Percentiles rank a stretch among this genome's conserved stretches.
Evolutionary conservation across 257 asterid species (phyloP).

Genomic region (Solanum megistacrolobum): DNA sequence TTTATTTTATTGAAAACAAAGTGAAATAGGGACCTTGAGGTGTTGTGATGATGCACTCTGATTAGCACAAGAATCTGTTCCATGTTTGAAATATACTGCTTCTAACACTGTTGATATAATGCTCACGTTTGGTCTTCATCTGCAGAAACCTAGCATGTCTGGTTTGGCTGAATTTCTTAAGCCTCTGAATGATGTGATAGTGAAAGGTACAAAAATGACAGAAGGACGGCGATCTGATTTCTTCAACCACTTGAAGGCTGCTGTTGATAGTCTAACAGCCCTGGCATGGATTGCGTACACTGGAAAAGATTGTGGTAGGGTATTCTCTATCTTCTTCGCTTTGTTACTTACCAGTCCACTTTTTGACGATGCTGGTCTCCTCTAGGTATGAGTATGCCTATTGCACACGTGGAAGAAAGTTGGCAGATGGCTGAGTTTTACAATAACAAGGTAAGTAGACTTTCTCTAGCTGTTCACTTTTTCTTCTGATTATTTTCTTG

Average conservation of each 20-base stretch:
- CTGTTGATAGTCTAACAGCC: constrained; percentile 78
- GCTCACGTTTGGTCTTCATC: constrained; percentile 1
- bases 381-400: constrained; percentile 97
- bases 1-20: background rate
- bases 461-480: background rate
- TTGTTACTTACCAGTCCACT: background rate
- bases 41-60: background rate
- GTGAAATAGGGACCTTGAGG: background rate
- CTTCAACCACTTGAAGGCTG: constrained; percentile 85
- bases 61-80: background rate
- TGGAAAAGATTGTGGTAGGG: constrained; percentile 86
- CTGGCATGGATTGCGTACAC: constrained; percentile 91
- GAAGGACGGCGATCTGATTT: constrained; percentile 80
- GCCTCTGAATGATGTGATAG: constrained; percentile 74
- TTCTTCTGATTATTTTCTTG: background rate
- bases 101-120: background rate
- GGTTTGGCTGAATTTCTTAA: constrained; percentile 77
- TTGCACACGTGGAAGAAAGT: constrained; percentile 94
- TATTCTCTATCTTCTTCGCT: background rate
- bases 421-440: constrained; percentile 99
- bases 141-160: constrained; percentile 84
- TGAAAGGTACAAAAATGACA: constrained; percentile 58
- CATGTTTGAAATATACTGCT: background rate
- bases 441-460: constrained; percentile 62
- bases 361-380: background rate